Evolutionary conservation across 495 filamentous ascomycete genomes (phyloP).

Genomic region (Penicillium riverlandense): DNA sequence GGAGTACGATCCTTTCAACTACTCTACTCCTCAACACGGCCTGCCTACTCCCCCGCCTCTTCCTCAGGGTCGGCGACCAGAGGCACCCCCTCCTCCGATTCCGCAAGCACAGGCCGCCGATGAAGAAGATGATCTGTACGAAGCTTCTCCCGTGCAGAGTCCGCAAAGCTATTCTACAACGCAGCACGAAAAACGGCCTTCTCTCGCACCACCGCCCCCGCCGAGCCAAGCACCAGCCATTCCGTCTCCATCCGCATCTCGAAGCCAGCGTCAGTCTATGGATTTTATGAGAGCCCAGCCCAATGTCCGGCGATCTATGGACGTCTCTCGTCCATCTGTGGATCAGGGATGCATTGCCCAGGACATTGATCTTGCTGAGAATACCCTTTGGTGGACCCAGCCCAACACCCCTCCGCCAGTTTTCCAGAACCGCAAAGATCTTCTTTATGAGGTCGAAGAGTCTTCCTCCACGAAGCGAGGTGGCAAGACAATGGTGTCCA

Average conservation of each 20-base stretch:
- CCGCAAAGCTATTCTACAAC: constrained; percentile 35
- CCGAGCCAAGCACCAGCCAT: constrained; percentile 29
- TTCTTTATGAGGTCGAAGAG: constrained; percentile 80
- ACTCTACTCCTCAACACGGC: constrained; percentile 43
- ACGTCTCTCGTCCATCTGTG: constrained; percentile 55
- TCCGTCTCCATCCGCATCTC: constrained; percentile 36
- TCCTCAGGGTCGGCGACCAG: constrained; percentile 14
- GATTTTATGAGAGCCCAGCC: constrained; percentile 51
- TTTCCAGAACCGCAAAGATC: constrained; percentile 75
- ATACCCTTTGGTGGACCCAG: constrained; percentile 77
- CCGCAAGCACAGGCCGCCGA: constrained; percentile 22
- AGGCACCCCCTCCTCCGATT: constrained; percentile 22
- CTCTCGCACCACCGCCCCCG: constrained; percentile 23
- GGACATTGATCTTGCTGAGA: constrained; percentile 70
- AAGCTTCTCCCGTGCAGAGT: constrained; percentile 44
- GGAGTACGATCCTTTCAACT: constrained; percentile 70
- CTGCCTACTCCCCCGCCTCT: constrained; percentile 16
- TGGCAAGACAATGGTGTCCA: constrained; percentile 61
- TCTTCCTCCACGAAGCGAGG: constrained; percentile 58
- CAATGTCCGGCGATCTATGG: constrained; percentile 62
- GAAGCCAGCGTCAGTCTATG: constrained; percentile 55
- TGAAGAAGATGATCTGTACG: constrained; percentile 45
- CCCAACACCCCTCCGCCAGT: constrained; percentile 64
- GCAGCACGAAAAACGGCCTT: constrained; percentile 25
- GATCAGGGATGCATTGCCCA: constrained; percentile 79